Percentiles rank a stretch among this genome's conserved stretches.
Evolutionary conservation across 2,329 filamentous ascomycete genomes (phyloP).

Genomic region (Pseudogymnoascus sp.): DNA sequence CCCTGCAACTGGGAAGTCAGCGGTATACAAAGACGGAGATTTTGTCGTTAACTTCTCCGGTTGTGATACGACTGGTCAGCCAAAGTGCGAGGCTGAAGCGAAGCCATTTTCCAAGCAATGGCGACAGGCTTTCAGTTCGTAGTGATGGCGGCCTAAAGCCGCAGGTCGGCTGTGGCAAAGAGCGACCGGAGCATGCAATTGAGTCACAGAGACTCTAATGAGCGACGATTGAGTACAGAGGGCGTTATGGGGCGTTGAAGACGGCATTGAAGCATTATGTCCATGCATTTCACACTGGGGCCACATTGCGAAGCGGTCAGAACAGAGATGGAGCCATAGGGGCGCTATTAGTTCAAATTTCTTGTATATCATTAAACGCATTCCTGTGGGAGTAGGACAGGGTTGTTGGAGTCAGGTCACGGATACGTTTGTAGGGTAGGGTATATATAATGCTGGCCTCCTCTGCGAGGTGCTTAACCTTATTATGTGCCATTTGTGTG

Average conservation of each 20-base stretch:
- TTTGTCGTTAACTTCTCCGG: slow-evolving; percentile 71
- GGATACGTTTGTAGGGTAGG: slow-evolving; percentile 1
- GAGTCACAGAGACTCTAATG: slow-evolving; percentile 4
- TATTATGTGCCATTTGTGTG: not conserved
- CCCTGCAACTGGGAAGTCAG: slow-evolving; percentile 40
- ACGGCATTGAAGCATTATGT: slow-evolving; percentile 2
- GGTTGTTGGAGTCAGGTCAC: not conserved
- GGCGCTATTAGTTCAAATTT: not conserved
- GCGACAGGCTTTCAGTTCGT: slow-evolving; percentile 14
- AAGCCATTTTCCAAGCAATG: slow-evolving; percentile 28
- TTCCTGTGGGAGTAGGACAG: not conserved
- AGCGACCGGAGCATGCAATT: not conserved
- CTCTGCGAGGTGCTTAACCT: not conserved
- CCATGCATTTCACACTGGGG: slow-evolving; percentile 4
- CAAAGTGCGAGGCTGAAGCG: slow-evolving; percentile 67
- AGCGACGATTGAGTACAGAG: not conserved
- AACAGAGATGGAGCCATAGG: not conserved
- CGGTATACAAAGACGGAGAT: slow-evolving; percentile 70
- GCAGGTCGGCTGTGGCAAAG: not conserved
- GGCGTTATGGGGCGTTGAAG: slow-evolving; percentile 3
- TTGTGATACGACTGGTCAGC: slow-evolving; percentile 49
- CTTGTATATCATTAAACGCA: slow-evolving; percentile 8
- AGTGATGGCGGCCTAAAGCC: not conserved
- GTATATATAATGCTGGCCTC: slow-evolving; percentile 2
- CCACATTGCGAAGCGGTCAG: not conserved